phyloP scores from a whole-genome alignment of 768 basidiomycete species.

The Pholiota molesta region DNA sequence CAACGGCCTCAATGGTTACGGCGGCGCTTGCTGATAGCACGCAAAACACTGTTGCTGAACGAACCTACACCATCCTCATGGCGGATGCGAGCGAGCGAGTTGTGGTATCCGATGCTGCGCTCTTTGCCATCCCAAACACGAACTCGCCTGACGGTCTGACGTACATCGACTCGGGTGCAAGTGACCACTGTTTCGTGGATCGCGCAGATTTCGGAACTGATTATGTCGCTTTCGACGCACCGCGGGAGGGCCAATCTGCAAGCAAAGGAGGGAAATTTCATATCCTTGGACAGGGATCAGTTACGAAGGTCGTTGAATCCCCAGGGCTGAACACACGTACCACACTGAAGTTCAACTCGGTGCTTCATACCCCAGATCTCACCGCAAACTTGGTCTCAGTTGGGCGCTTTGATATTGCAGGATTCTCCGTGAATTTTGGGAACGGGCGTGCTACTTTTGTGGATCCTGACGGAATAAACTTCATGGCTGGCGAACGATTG shows the following conservation, averaged over 20 bases:
- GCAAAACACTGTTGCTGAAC: background rate
- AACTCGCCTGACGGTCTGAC: background rate
- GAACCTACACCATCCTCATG: background rate
- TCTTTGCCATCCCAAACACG: background rate
- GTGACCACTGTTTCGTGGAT: slow-evolving; percentile 24
- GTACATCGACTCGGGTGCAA: slow-evolving; percentile 24
- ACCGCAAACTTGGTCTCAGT: slow-evolving; percentile 28
- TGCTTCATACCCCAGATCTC: slow-evolving; percentile 27
- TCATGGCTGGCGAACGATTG: background rate
- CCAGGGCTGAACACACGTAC: slow-evolving; percentile 11
- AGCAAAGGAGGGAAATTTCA: slow-evolving; percentile 15
- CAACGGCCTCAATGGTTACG: background rate
- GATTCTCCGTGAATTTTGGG: slow-evolving; percentile 15
- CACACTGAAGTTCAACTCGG: slow-evolving; percentile 22
- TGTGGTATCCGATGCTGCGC: background rate
- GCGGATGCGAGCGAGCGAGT: background rate
- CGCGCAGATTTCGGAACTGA: slow-evolving; percentile 14
- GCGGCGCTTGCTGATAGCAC: no score
- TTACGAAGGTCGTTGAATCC: slow-evolving; percentile 10
- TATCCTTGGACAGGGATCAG: slow-evolving; percentile 23
- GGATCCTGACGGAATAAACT: background rate
- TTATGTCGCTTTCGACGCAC: slow-evolving; percentile 11
- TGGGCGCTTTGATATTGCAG: slow-evolving; percentile 11
- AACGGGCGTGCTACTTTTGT: slow-evolving; percentile 3
- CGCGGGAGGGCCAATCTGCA: background rate